Evolutionary conservation across 768 basidiomycete species (phyloP), one percentile per base, ranked within the genome.

Genomic region (Suillus discolor): DNA sequence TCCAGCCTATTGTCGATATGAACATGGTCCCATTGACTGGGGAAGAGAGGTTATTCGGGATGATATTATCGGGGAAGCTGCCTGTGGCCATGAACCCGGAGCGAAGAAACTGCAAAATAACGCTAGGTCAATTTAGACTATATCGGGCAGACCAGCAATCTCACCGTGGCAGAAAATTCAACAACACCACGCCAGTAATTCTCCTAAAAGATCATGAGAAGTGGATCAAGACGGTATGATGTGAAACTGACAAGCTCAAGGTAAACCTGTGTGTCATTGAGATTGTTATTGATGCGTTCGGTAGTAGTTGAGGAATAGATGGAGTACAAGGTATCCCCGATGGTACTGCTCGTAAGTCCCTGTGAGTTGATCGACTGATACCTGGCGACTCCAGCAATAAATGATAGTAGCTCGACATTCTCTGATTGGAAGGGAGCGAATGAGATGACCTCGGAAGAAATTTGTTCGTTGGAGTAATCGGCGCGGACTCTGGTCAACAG

Each of bases 271-370:
- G 61, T 47, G 51, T 53, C 16, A 53, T 53, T 11, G 51, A 55
- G 54, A 34, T n/a, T 55, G 31, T 55, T 38, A 20, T 23, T 7
- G 7, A 49, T 53, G 1, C 8, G 12, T 20, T 6, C 47, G 34
- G 4, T 20, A 11, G 57, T 51, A 4, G 39, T 31, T 9, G 65
- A 51, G 16, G 61, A 54, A 31, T 63, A 66, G 31, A 69, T 61
- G 0, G 72, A 64, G 42, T 67, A 70, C 15, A 73, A 23, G 20
- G 68, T 68, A 49, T 73, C 72, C 2, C 70, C 72, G 12, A 73
- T 64, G 0, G 67, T 13, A 18, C 73, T 73, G 1, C 65, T 41
- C 6, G 51, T 45, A 53, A 71, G 44, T 7, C 70, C 54, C 25
- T 73, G 72, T 7, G 70, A 39, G 4, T 45, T 67, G 36, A 25